Percentiles rank a stretch among this genome's conserved stretches.
Evolutionary conservation across 345 rosid species (phyloP).

Genomic region (Murraya paniculata): DNA sequence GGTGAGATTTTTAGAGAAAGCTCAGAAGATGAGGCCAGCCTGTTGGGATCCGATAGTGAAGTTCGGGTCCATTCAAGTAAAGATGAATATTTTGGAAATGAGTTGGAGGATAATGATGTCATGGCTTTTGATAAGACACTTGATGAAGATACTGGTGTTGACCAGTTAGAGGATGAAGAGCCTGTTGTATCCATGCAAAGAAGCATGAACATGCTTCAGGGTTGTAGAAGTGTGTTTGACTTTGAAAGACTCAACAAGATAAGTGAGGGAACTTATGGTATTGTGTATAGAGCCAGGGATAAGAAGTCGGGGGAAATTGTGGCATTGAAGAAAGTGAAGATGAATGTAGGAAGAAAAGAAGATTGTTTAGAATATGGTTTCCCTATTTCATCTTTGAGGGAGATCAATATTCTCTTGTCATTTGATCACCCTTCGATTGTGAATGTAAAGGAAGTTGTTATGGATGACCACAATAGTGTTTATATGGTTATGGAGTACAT

Average conservation of each 20-base stretch:
- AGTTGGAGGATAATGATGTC: conserved; percentile 23
- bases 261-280: conserved; percentile 84
- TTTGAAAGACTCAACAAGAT: conserved; percentile 76
- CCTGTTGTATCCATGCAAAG: conserved; percentile 18
- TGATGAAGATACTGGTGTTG: conserved; percentile 20
- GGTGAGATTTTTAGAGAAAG: conserved; percentile 40
- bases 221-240: conserved; percentile 65
- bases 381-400: conserved; percentile 81
- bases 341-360: conserved; percentile 58
- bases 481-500: conserved; percentile 94
- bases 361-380: conserved; percentile 60
- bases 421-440: conserved; percentile 74
- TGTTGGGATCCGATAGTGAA: conserved; percentile 34
- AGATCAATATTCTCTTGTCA: conserved; percentile 76
- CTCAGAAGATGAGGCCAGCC: conserved; percentile 24
- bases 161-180: conserved; percentile 33
- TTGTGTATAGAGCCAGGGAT: conserved; percentile 77
- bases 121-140: conserved; percentile 26
- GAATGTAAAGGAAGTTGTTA: conserved; percentile 76
- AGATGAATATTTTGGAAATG: conserved; percentile 29
- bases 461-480: conserved; percentile 58
- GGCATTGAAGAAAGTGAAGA: conserved; percentile 84
- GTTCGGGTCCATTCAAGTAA: conserved; percentile 15
- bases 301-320: conserved; percentile 63
- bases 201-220: conserved; percentile 53